Conservation (phyloP, 768 basidiomycete genomes). For the Antrodiella citrinella region DNA sequence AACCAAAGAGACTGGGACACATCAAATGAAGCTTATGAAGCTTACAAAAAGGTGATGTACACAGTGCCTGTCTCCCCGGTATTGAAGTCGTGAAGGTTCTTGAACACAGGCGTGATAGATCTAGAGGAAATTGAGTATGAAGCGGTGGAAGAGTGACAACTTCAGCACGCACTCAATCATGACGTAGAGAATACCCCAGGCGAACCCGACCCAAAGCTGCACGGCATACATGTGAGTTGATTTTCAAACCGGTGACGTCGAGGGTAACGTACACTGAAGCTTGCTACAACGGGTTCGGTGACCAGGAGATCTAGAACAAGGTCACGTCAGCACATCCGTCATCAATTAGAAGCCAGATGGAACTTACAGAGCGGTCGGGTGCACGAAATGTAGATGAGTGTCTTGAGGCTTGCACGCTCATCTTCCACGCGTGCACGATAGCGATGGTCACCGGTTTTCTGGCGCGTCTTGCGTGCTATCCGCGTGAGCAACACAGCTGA, state of each 20-base stretch:
- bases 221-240: not conserved
- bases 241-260: not conserved
- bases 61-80: constrained; percentile 50
- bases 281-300: constrained; percentile 68
- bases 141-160: not conserved
- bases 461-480: constrained; percentile 54
- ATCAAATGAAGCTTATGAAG: not conserved
- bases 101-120: constrained; percentile 50
- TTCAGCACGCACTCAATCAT: constrained; percentile 42
- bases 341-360: too few species aligned
- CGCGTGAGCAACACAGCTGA: constrained; percentile 60
- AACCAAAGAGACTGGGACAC: not conserved
- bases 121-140: constrained; percentile 21
- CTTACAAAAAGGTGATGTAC: constrained; percentile 51
- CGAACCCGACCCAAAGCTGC: constrained; percentile 66
- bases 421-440: constrained; percentile 61
- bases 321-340: not conserved
- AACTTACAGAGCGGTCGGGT: constrained; percentile 63
- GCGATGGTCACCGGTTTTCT: constrained; percentile 52
- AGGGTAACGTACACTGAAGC: constrained; percentile 50
- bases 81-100: constrained; percentile 48
- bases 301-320: constrained; percentile 43
- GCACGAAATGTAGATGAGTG: constrained; percentile 61
- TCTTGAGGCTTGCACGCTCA: constrained; percentile 45
- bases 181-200: constrained; percentile 70